Base-by-base conservation (phyloP, 192 early-diverging fungal species). In the Entophlyctis luteolus region DNA sequence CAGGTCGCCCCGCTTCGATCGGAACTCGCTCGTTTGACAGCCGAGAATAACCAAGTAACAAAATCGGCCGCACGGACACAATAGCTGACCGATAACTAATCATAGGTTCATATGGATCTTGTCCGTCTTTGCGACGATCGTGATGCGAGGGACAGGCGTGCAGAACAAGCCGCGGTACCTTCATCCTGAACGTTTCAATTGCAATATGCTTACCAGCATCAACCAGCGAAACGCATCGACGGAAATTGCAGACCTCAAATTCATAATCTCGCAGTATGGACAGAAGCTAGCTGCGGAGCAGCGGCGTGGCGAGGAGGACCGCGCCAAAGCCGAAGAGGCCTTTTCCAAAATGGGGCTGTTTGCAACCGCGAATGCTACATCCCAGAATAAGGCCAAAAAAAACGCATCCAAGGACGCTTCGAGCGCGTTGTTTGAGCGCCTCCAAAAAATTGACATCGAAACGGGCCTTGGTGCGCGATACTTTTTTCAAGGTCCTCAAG, bases 371-470 rank as follows among this genome's bases (percentile, higher is more conserved):
- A 14, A 10, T 20, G 48, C n/a, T 18, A 36, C 48, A 25, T 12
- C 34, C 4, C 38, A 54, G 28, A 45, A 42, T 22, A 28, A 6
- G n/a, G 39, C 38, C 27, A 42, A 42, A 42, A 42, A 12, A 35
- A 4, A 47, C 35, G 1, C 28, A 37, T 66, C 60, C 35, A 42
- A 71, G 47, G 38, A n/a, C 28, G 31, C 32, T 23, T 23, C 35
- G 8, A 52, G 55, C 31, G 33, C 56, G 34, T 48, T 83, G 22
- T 75, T 75, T 50, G 68, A 82, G 59, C 71, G 75, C 54, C 65
- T 84, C 49, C 83, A 80, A 65, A 82, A 82, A 53, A 80, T 84
- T 60, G 83, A 84, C 48, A 37, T 84, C 20, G 80, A 81, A 55
- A 84, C 83, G 4, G 83, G 83, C 3, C 56, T 80, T 12, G 74